phyloP scores from a whole-genome alignment of 805 yeast species.

The Saturnispora zaruensis region DNA sequence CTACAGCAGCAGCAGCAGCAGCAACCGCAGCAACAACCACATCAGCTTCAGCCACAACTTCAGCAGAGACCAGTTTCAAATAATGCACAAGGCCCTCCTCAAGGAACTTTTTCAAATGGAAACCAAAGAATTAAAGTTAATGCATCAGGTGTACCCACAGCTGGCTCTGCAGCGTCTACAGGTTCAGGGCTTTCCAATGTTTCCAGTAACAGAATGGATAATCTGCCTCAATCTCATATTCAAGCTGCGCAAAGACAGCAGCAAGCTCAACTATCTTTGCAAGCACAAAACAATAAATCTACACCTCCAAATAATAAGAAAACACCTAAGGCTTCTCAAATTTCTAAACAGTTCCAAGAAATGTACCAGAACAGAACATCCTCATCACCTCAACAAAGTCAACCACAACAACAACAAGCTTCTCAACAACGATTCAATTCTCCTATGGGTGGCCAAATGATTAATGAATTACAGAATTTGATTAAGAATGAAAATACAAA shows the following conservation, averaged over 20 bases:
- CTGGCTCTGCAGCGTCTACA: slow-evolving; percentile 10
- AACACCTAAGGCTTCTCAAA: neutral
- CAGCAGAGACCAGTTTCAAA: slow-evolving; percentile 21
- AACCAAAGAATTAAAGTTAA: neutral
- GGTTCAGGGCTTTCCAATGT: slow-evolving; percentile 9
- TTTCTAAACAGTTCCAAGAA: neutral
- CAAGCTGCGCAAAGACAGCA: slow-evolving; percentile 3
- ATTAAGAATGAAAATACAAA: slow-evolving; percentile 26
- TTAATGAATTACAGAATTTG: slow-evolving; percentile 18
- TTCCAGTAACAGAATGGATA: neutral
- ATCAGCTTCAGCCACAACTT: slow-evolving; percentile 23
- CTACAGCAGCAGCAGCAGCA: slow-evolving; percentile 22
- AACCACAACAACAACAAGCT: slow-evolving; percentile 6
- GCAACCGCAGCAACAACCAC: slow-evolving; percentile 10
- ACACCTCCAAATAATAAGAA: neutral
- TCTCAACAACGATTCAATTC: neutral
- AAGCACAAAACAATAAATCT: neutral
- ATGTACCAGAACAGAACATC: neutral
- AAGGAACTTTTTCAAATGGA: slow-evolving; percentile 12
- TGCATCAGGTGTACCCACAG: slow-evolving; percentile 8
- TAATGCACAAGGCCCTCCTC: slow-evolving; percentile 17
- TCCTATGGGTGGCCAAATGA: neutral
- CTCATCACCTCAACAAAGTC: slow-evolving; percentile 14
- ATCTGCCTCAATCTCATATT: slow-evolving; percentile 7
- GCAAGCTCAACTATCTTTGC: slow-evolving; percentile 1